These are phyloP conservation scores for Entomortierella parvispora DNA, from an alignment of 192 early-diverging fungal species.

Conservation along the genomic window DNA sequence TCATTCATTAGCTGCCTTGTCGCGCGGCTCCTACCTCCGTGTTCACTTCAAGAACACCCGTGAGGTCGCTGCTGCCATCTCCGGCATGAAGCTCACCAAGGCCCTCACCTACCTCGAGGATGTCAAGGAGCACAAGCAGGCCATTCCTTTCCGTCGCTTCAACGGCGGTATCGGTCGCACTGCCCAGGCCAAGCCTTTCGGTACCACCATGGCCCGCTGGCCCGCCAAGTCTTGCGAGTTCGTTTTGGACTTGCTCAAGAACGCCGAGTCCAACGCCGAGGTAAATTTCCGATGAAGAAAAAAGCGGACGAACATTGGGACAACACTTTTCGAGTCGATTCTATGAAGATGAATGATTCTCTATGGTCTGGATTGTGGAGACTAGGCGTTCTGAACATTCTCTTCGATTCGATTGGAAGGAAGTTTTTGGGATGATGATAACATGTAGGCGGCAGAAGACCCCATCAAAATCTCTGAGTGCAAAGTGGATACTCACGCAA, in stretches of 20 bases:
- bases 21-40: slow-evolving; percentile 93
- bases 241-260: slow-evolving; percentile 93
- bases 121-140: slow-evolving; percentile 97
- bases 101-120: slow-evolving; percentile 92
- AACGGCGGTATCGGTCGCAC: slow-evolving; percentile 96
- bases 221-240: slow-evolving; percentile 97
- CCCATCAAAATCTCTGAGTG: too few species aligned
- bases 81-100: slow-evolving; percentile 91
- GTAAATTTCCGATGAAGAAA: too few species aligned
- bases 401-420: too few species aligned
- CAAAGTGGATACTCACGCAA: too few species aligned
- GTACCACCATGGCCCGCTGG: slow-evolving; percentile 89
- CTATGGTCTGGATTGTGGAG: too few species aligned
- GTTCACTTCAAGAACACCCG: slow-evolving; percentile 99
- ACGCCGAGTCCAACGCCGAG: slow-evolving; percentile 97
- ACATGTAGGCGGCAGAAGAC: too few species aligned
- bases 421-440: too few species aligned
- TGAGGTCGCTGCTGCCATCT: slow-evolving; percentile 93
- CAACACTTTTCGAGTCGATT: too few species aligned
- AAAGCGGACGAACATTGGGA: too few species aligned
- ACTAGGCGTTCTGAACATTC: too few species aligned
- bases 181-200: slow-evolving; percentile 96
- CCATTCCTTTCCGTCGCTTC: slow-evolving; percentile 97
- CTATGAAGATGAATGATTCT: too few species aligned
- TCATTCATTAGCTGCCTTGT: slow-evolving; percentile 74